Evolutionary conservation across 768 basidiomycete species (phyloP), one percentile per base, ranked within the genome.

Genomic region (Termitomyces sp.): DNA sequence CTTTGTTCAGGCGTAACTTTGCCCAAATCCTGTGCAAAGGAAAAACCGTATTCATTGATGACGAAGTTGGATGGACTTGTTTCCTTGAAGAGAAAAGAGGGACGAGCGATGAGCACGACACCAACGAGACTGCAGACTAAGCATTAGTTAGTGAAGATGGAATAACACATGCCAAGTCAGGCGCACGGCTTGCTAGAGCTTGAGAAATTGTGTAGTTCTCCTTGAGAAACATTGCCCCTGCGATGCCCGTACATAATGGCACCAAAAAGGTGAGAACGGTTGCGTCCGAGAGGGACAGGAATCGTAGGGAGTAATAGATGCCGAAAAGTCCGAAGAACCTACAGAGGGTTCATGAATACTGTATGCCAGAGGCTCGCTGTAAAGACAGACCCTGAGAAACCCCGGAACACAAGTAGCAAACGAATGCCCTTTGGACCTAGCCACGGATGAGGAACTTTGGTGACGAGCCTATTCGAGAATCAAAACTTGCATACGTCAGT

Each of bases 71-170:
- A 30, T n/a, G 47, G 41, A n/a, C 34, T 2, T 13, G 61, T 11
- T 60, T 54, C 51, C 56, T 61, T 57, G 64, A 97, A 95, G 7
- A 97, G 64, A 54, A 85, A 84, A 0, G 79, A 73, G 0, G 94
- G 94, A 37, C 91, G 78, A 12, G 93, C 90, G 52, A 97, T 92
- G 8, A 94, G 76, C 15, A 95, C 69, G 9, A 93, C 91, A 0
- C 93, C 94, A 9, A 81, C 45, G 34, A 95, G 77, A 69, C 90
- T 88, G 49, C 81, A 78, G 8, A 88, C 83, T 82, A 65, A 6
- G 24, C 27, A 37, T 49, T 39, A 8, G 5, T 47, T n/a, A 42
- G 37, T 41, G 7, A 22, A 52, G 42, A 54, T 15, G 11, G 30
- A 49, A 8, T 44, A 24, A 42, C 36, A 27, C 36, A 31, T 13